Evolutionary conservation across 305 asterid species (phyloP), one percentile per base, ranked within the genome.

Genomic region (Fraxinus velutina): DNA sequence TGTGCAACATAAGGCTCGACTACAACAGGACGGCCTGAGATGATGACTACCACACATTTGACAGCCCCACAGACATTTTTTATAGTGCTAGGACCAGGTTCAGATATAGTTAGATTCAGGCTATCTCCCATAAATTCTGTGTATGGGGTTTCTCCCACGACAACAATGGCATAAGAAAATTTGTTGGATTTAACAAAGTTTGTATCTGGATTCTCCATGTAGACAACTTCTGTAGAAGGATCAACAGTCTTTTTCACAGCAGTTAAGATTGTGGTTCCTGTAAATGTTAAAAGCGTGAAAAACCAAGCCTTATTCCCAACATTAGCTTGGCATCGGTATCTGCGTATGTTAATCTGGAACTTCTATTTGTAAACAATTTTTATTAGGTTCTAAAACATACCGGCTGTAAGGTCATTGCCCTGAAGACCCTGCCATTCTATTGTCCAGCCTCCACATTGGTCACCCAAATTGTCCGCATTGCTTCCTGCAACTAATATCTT

Each of bases 401-500:
- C 92, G 2, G 85, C 80, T 33, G 89, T 88, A 50, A 77, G 88
- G 80, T 88, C 88, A 78, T 89, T 90, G 83, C 90, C 94, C 1
- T 36, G 29, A 60, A 83, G 85, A 39, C 92, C 94, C 81, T 88
- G 92, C 94, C 94, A 91, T 84, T 84, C 82, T n/a, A 90, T 88
- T 42, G 91, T 89, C 90, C 89, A 89, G 42, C 94, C 92, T 68
- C 94, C 92, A 81, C 94, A 89, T 76, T 91, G 94, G 86, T 85
- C 85, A 17, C 92, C 92, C 66, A 91, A 88, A 83, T 91, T 85
- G 83, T 91, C 86, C 0, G 92, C 92, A 80, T 89, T 91, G 80
- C 82, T 88, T 39, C 92, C 94, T 4, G 90, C 88, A 22, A 91
- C 92, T 60, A 91, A 88, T 78, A 90, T 80, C 75, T 89, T 90